Evolutionary conservation across 805 yeast genomes (phyloP), one percentile per base, ranked within the genome.

Genomic region (Candida vartiovaarae): DNA sequence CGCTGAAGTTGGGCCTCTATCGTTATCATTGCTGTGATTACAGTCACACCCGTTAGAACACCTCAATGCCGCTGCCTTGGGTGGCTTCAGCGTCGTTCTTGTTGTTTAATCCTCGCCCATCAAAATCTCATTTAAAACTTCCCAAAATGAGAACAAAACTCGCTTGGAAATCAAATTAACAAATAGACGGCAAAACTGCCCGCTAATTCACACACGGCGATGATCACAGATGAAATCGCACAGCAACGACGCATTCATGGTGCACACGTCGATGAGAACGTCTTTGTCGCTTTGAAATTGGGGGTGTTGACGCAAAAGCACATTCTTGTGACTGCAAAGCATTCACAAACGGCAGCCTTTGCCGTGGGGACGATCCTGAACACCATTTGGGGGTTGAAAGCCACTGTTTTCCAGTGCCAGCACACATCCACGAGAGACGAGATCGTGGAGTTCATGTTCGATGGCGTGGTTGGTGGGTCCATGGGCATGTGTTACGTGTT

Each of bases 271-370:
- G 48, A 46, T 25, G 45, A 46, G 23, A 49, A 49, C 44, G 36
- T 53, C 1, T 52, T 43, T 35, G 42, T 49, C 11, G 49, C 56
- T 3, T 34, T 48, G 26, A 40, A 45, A 3, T 40, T 53, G 7
- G 51, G 45, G 1, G n/a, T 52, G 2, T 48, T 63, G 8, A 62
- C 63, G 1, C 44, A 49, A 33, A 47, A 56, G n/a, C 57, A 60
- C 41, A 39, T 64, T 7, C 32, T 60, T 4, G 50, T 65, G 2
- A 49, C 60, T 2, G 52, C 64, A 2, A 27, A 45, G 6, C 50
- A 55, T 15, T 44, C 49, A 0, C 7, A 11, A 3, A 34, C 43
- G 4, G 55, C 59, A 1, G 37, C 46, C 3, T 9, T 40, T 8
- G 62, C 58, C 35, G 36, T 61, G 10, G 41, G 44, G 3, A 41